A percentile compares a stretch with the other conserved stretches of the same genome.
Conservation (phyloP, 2,329 filamentous ascomycete species). For the Venturiaceae sp. region DNA sequence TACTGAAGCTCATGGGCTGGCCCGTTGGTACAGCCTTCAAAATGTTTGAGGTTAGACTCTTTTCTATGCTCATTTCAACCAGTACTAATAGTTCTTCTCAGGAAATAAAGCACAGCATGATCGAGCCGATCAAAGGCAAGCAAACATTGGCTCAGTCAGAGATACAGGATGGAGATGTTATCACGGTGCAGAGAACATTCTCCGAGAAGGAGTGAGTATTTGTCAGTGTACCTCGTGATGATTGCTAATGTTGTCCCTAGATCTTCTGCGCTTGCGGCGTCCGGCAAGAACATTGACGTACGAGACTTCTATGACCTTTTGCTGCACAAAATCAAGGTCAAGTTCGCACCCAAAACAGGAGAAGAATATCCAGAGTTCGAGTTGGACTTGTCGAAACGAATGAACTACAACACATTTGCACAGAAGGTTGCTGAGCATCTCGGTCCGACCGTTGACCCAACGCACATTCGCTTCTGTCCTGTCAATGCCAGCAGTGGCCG, state of each 20-base stretch:
- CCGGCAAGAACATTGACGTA: constrained; percentile 53
- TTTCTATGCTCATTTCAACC: constrained; percentile 17
- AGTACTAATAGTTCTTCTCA: constrained; percentile 20
- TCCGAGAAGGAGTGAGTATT: constrained; percentile 32
- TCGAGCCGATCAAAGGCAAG: constrained; percentile 87
- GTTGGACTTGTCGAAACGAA: constrained; percentile 74
- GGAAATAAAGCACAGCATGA: constrained; percentile 98
- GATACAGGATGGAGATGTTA: constrained; percentile 92
- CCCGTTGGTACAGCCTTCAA: constrained; percentile 60
- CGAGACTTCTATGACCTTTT: constrained; percentile 90
- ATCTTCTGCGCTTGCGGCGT: constrained; percentile 16
- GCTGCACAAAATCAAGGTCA: constrained; percentile 69
- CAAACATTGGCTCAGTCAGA: constrained; percentile 83
- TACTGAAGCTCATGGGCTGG: constrained; percentile 81
- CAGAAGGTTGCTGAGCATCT: constrained; percentile 74
- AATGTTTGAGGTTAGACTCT: constrained; percentile 63
- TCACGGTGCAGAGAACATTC: constrained; percentile 74
- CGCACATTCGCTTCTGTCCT: constrained; percentile 85
- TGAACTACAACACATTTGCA: constrained; percentile 79
- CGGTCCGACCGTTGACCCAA: constrained; percentile 54
- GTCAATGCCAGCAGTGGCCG: constrained; percentile 69
- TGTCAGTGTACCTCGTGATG: constrained; percentile 10
- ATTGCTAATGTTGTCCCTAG: background rate
- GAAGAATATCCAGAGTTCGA: constrained; percentile 55
- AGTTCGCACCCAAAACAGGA: constrained; percentile 59